Conservation (phyloP, 768 basidiomycete species). For the Trametes coccinea region DNA sequence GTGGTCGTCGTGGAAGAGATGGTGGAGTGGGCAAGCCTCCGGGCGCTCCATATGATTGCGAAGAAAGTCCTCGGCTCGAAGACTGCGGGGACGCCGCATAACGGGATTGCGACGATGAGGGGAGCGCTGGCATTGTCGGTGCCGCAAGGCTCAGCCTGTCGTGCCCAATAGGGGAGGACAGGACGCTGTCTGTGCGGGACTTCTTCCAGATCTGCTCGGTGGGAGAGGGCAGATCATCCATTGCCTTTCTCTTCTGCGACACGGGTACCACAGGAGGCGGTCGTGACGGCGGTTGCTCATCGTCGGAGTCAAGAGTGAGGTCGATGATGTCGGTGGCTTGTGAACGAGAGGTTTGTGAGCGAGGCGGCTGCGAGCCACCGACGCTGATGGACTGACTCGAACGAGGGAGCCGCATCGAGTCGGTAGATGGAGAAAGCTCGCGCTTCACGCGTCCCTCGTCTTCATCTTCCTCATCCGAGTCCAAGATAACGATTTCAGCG, state of each 20-base stretch:
- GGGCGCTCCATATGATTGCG: conserved; percentile 3
- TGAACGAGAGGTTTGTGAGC: conserved; percentile 22
- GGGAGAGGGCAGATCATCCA: conserved; percentile 52
- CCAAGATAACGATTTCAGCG: conserved; percentile 63
- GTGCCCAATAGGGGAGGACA: conserved; percentile 19
- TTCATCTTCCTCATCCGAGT: conserved; percentile 74
- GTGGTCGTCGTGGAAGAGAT: conserved; percentile 8
- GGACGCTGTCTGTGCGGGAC: conserved; percentile 38
- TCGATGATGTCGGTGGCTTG: conserved; percentile 69
- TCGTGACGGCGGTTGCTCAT: conserved; percentile 47
- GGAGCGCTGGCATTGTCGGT: neutral
- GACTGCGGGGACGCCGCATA: conserved; percentile 9
- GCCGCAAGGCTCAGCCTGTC: neutral
- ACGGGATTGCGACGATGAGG: conserved; percentile 13
- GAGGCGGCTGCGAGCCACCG: conserved; percentile 22
- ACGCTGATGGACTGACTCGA: conserved; percentile 8
- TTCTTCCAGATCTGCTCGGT: conserved; percentile 80
- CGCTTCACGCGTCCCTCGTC: conserved; percentile 69
- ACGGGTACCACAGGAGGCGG: conserved; percentile 28
- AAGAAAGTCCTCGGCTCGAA: neutral
- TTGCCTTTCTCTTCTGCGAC: conserved; percentile 60
- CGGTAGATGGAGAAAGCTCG: conserved; percentile 69
- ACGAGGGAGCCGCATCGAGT: conserved; percentile 6
- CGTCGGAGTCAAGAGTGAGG: conserved; percentile 78
- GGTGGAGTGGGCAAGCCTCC: neutral